Evolutionary conservation across 257 asterid genomes (phyloP).

Genomic region (Solanum virginianum): DNA sequence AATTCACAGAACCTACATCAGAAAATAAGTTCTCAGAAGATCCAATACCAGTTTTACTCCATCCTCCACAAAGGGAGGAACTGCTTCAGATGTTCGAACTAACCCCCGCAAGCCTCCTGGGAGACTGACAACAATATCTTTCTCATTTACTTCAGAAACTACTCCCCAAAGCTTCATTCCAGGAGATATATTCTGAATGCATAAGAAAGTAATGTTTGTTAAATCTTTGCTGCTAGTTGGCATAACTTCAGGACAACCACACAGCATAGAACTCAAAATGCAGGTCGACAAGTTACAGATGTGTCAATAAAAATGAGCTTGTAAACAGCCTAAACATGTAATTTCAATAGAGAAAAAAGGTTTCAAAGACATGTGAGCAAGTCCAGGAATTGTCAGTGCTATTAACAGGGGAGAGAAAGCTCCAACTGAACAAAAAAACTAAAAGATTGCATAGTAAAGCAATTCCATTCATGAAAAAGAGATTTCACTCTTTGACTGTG

Average conservation of each 20-base stretch:
- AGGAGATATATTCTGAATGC: conserved; percentile 61
- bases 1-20: background rate
- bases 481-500: conserved; percentile 11
- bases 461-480: conserved; percentile 69
- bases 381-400: background rate
- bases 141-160: conserved; percentile 79
- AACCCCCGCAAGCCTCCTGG: conserved; percentile 97
- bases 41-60: conserved; percentile 30
- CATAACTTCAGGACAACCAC: background rate
- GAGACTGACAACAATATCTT: conserved; percentile 78
- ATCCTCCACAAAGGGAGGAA: conserved; percentile 36
- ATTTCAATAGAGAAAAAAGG: background rate
- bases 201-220: background rate
- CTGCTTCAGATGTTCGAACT: conserved; percentile 81
- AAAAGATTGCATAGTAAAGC: conserved; percentile 54
- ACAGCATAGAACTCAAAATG: background rate
- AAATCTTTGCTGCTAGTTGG: background rate
- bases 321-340: background rate
- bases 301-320: background rate
- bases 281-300: background rate
- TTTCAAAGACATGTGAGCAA: background rate
- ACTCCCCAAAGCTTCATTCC: conserved; percentile 99
- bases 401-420: background rate
- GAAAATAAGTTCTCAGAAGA: background rate
- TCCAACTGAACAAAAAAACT: background rate